Conservation (phyloP, 176 grass and related monocot species). For the Triticum turgidum region DNA sequence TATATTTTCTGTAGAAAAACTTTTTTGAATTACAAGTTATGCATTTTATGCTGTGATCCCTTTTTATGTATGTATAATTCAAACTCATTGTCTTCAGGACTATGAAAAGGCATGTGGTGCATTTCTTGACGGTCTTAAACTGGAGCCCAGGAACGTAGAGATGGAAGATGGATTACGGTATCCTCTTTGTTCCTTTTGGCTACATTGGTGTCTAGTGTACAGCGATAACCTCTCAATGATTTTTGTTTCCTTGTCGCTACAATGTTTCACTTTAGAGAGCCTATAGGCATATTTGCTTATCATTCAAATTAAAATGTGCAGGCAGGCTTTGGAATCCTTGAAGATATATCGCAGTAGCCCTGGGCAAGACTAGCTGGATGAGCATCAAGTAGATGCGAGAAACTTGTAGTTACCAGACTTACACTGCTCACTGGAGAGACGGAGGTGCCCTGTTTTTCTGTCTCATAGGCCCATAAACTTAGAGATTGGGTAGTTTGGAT, state of each 20-base stretch:
- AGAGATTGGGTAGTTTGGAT: neutral
- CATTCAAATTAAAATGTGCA: slow-evolving; percentile 15
- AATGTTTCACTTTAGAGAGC: neutral
- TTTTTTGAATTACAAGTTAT: neutral
- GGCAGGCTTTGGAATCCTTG: slow-evolving; percentile 37
- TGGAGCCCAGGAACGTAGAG: slow-evolving; percentile 24
- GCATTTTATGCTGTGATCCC: too few relatives aligned
- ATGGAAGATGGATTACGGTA: slow-evolving; percentile 7
- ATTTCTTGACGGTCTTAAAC: slow-evolving; percentile 24
- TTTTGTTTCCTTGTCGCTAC: neutral
- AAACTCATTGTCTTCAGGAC: slow-evolving; percentile 28
- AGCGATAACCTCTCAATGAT: slow-evolving; percentile 2
- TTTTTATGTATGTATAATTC: neutral
- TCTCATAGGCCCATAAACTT: too few relatives aligned
- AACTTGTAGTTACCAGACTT: neutral
- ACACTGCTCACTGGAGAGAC: neutral
- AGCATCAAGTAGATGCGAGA: neutral
- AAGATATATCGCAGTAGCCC: slow-evolving; percentile 16
- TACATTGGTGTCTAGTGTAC: neutral
- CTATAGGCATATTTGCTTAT: neutral
- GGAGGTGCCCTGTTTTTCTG: neutral
- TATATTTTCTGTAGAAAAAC: neutral
- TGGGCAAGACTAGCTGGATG: neutral
- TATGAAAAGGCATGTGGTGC: slow-evolving; percentile 40
- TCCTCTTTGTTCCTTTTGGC: neutral